Evolutionary conservation across 2,329 filamentous ascomycete species (phyloP).

Genomic region (Chaetomiaceae sp.): DNA sequence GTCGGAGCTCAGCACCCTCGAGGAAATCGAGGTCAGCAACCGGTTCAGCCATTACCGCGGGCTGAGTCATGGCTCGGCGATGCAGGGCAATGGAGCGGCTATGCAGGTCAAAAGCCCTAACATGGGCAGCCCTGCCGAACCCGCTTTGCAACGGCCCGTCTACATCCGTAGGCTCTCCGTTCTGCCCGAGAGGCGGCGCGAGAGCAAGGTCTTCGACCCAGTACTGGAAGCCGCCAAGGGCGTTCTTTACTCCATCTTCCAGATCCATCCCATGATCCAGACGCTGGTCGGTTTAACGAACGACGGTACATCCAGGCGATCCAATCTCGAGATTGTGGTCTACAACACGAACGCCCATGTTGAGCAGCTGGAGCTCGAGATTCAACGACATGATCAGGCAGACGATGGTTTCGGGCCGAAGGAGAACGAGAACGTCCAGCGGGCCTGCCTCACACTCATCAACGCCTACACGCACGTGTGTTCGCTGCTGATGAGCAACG

Average conservation of each 20-base stretch:
- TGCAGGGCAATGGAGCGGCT: conserved; percentile 47
- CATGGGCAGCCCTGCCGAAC: conserved; percentile 57
- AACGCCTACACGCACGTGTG: conserved; percentile 63
- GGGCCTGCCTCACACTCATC: conserved; percentile 59
- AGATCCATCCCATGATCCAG: conserved; percentile 65
- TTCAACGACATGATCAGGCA: conserved; percentile 55
- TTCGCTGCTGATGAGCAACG: conserved; percentile 55
- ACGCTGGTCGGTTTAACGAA: conserved; percentile 59
- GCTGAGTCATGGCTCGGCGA: conserved; percentile 64
- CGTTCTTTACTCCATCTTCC: conserved; percentile 62
- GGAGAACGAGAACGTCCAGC: conserved; percentile 60
- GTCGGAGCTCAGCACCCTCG: conserved; percentile 58
- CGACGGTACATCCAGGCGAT: conserved; percentile 56
- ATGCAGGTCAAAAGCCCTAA: conserved; percentile 50
- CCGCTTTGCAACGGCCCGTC: conserved; percentile 53
- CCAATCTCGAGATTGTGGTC: conserved; percentile 62
- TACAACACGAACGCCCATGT: conserved; percentile 65
- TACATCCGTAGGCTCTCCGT: conserved; percentile 62
- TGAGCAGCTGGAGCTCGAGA: conserved; percentile 60
- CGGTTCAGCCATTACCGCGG: conserved; percentile 64
- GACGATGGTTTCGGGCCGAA: conserved; percentile 46
- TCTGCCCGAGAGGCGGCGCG: conserved; percentile 58
- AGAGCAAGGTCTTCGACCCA: conserved; percentile 57
- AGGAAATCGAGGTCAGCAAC: conserved; percentile 59
- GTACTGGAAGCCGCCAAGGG: conserved; percentile 62